Evolutionary conservation across 2,329 filamentous ascomycete genomes (phyloP).

Genomic region (Colletotrichum chrysophilum): DNA sequence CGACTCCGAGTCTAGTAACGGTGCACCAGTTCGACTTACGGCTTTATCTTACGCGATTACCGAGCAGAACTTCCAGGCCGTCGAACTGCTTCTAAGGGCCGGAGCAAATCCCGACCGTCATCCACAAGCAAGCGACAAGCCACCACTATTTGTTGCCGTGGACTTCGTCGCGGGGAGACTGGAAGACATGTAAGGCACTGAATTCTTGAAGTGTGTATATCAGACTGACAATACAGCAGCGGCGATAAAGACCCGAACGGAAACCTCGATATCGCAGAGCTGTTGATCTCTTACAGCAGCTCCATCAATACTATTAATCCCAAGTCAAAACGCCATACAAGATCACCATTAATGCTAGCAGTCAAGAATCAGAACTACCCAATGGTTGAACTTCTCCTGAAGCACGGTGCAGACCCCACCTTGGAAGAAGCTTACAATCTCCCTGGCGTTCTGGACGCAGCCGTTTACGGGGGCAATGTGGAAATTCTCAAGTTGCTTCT

Average conservation of each 20-base stretch:
- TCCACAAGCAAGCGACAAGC: not conserved
- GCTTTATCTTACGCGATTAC: constrained; percentile 25
- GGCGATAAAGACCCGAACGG: not conserved
- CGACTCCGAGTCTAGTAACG: not conserved
- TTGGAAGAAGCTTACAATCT: constrained; percentile 25
- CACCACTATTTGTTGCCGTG: constrained; percentile 7
- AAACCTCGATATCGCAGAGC: constrained; percentile 7
- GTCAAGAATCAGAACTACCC: not conserved
- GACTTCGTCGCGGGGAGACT: not conserved
- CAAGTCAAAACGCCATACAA: not conserved
- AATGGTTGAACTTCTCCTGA: constrained; percentile 25
- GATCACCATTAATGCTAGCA: constrained; percentile 8
- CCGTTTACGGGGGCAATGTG: not conserved
- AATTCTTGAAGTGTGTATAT: no score
- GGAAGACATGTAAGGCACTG: not conserved
- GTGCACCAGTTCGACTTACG: not conserved
- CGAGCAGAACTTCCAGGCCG: constrained; percentile 15
- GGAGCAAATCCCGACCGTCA: constrained; percentile 24
- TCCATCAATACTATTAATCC: constrained; percentile 10
- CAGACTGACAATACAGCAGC: not conserved
- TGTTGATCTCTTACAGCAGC: constrained; percentile 10
- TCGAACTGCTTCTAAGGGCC: constrained; percentile 22
- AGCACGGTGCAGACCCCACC: constrained; percentile 27
- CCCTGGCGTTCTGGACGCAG: constrained; percentile 15
- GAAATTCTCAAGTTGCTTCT: constrained; percentile 21